Conservation (phyloP, 75 land plant species). For the Cunninghamia lanceolata region DNA sequence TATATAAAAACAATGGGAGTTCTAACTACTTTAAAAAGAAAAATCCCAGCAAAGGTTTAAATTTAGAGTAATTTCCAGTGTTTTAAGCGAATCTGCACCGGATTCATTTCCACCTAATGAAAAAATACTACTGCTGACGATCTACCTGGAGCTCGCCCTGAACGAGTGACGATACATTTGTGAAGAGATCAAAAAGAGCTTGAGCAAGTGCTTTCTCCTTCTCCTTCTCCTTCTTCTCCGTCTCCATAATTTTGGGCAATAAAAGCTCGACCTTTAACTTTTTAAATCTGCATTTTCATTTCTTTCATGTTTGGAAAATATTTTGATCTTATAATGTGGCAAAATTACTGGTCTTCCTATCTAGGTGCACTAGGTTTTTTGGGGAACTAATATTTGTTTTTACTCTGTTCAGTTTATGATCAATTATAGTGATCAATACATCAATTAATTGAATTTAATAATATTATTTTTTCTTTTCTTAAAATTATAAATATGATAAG, state of each 20-base stretch:
- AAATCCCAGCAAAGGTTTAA: not conserved
- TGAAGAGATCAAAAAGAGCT: slow-evolving; percentile 64
- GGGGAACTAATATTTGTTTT: no score
- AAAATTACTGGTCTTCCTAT: no score
- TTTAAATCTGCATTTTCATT: not conserved
- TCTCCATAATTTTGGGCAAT: not conserved
- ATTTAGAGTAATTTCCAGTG: not conserved
- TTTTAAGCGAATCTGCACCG: not conserved
- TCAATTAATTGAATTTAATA: no score
- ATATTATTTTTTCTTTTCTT: no score
- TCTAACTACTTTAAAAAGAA: no score
- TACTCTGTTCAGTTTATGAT: no score
- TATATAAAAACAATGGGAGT: no score
- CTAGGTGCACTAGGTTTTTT: no score
- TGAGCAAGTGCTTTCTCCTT: slow-evolving; percentile 45
- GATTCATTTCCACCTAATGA: not conserved
- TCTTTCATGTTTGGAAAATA: not conserved
- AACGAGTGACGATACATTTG: slow-evolving; percentile 54
- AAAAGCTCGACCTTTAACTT: not conserved
- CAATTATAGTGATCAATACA: no score
- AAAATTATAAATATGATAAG: no score
- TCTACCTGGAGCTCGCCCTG: slow-evolving; percentile 71
- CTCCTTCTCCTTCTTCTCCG: slow-evolving; percentile 2
- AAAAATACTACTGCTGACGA: not conserved
- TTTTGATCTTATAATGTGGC: no score